Percentiles rank a stretch among this genome's conserved stretches.
Evolutionary conservation across 805 yeast species (phyloP).

Genomic region (Lachancea thermotolerans): DNA sequence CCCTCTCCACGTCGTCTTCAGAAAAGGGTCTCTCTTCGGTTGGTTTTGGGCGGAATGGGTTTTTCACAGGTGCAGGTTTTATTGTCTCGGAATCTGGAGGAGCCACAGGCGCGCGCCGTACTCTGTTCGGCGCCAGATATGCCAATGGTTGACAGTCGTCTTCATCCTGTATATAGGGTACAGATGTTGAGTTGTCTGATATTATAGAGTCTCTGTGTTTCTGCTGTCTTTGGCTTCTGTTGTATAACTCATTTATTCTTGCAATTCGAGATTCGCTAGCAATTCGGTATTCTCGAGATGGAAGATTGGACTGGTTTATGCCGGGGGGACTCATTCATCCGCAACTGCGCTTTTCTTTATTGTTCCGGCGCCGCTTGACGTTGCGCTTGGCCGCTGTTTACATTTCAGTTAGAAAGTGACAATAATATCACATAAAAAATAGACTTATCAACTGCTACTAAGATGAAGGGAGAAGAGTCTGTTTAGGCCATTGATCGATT

Average conservation of each 20-base stretch:
- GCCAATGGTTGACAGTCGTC: conserved; percentile 4
- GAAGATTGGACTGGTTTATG: conserved; percentile 9
- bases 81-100: conserved; percentile 6
- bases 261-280: conserved; percentile 22
- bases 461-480: too few relatives aligned
- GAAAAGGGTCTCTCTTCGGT: conserved; percentile 4
- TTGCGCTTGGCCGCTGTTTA: too few relatives aligned
- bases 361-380: too few relatives aligned
- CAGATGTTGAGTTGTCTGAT: conserved; percentile 15
- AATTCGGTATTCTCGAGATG: conserved; percentile 14
- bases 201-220: conserved; percentile 18
- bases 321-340: conserved; percentile 13
- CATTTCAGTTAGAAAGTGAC: too few relatives aligned
- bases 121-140: not conserved
- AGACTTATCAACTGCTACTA: too few relatives aligned
- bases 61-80: conserved; percentile 10
- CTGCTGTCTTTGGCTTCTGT: conserved; percentile 10
- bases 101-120: not conserved
- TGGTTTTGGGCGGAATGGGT: conserved; percentile 7
- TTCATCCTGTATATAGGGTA: not conserved
- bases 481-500: too few relatives aligned
- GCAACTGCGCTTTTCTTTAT: not conserved
- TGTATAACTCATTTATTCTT: conserved; percentile 21
- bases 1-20: conserved; percentile 25
- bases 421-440: too few relatives aligned